phyloP scores from a whole-genome alignment of 768 basidiomycete genomes.

The Lentinula lateritia region DNA sequence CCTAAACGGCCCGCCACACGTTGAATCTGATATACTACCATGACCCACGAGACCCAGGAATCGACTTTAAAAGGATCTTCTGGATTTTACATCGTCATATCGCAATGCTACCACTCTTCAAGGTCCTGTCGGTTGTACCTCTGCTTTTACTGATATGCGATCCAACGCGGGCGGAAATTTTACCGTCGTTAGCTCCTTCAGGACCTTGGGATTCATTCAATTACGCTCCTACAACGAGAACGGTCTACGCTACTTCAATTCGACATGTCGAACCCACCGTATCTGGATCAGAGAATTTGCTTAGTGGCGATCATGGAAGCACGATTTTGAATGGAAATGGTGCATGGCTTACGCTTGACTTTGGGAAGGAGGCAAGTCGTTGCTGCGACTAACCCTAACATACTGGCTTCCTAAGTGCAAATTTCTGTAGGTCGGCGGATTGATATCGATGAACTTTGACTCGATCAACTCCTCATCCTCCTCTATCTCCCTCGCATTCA shows the following conservation, averaged over 20 bases:
- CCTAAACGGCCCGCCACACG: not conserved
- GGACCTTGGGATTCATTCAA: slow-evolving; percentile 54
- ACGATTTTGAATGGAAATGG: slow-evolving; percentile 34
- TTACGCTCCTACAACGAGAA: slow-evolving; percentile 40
- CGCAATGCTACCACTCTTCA: not conserved
- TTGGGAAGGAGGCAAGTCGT: slow-evolving; percentile 42
- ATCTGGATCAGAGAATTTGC: slow-evolving; percentile 23
- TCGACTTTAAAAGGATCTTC: not conserved
- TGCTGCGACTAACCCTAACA: not conserved
- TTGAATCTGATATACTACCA: not conserved
- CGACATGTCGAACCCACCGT: slow-evolving; percentile 32
- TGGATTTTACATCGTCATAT: no score
- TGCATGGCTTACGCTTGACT: slow-evolving; percentile 50
- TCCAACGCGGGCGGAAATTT: not conserved
- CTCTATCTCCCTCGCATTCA: slow-evolving; percentile 47
- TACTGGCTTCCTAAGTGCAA: not conserved
- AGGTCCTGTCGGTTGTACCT: not conserved
- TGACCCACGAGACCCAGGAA: not conserved
- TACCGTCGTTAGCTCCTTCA: slow-evolving; percentile 26
- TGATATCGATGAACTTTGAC: slow-evolving; percentile 43
- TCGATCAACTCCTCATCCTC: slow-evolving; percentile 24
- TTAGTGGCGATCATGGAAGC: slow-evolving; percentile 23
- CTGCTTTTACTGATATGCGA: not conserved
- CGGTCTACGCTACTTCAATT: slow-evolving; percentile 37
- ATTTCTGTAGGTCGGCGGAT: slow-evolving; percentile 41